These are phyloP conservation scores for Polyplosphaeria fusca DNA, from an alignment of 495 filamentous ascomycete species.

Conservation along the genomic window DNA sequence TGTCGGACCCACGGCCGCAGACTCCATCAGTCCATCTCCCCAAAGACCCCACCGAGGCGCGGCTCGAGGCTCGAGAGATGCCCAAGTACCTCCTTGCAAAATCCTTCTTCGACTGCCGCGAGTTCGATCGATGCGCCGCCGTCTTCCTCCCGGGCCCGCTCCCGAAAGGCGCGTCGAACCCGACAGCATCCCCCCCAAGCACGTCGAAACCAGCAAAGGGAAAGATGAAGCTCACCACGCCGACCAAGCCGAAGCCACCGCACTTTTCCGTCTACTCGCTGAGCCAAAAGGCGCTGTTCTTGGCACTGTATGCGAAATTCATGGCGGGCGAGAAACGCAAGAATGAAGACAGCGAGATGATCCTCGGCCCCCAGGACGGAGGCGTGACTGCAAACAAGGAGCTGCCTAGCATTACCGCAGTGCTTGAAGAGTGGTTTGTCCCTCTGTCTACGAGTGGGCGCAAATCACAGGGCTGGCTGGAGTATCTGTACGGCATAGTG, in stretches of 20 bases:
- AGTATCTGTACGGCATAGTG: slow-evolving; percentile 91
- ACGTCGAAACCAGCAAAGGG: slow-evolving; percentile 50
- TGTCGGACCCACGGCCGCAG: slow-evolving; percentile 48
- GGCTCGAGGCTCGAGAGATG: slow-evolving; percentile 75
- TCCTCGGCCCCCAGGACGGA: slow-evolving; percentile 87
- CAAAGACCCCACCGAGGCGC: slow-evolving; percentile 65
- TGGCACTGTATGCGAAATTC: slow-evolving; percentile 87
- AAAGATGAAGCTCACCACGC: slow-evolving; percentile 48
- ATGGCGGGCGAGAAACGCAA: slow-evolving; percentile 93
- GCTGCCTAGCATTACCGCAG: slow-evolving; percentile 66
- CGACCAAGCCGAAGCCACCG: slow-evolving; percentile 33
- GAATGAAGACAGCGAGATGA: slow-evolving; percentile 96
- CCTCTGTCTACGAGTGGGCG: slow-evolving; percentile 57
- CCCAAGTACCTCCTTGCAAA: slow-evolving; percentile 86
- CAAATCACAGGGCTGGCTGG: slow-evolving; percentile 77
- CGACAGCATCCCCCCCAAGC: slow-evolving; percentile 41
- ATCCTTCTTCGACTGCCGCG: slow-evolving; percentile 91
- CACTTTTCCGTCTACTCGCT: slow-evolving; percentile 53
- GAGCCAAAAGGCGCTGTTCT: slow-evolving; percentile 88
- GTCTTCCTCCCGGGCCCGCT: slow-evolving; percentile 77
- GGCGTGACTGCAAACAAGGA: slow-evolving; percentile 81
- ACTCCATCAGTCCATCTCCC: slow-evolving; percentile 11
- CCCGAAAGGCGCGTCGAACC: slow-evolving; percentile 57
- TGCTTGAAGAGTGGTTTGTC: slow-evolving; percentile 72
- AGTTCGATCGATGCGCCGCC: slow-evolving; percentile 90